Evolutionary conservation across 257 asterid species (phyloP), one percentile per base, ranked within the genome.

Genomic region (Anisodus tanguticus): DNA sequence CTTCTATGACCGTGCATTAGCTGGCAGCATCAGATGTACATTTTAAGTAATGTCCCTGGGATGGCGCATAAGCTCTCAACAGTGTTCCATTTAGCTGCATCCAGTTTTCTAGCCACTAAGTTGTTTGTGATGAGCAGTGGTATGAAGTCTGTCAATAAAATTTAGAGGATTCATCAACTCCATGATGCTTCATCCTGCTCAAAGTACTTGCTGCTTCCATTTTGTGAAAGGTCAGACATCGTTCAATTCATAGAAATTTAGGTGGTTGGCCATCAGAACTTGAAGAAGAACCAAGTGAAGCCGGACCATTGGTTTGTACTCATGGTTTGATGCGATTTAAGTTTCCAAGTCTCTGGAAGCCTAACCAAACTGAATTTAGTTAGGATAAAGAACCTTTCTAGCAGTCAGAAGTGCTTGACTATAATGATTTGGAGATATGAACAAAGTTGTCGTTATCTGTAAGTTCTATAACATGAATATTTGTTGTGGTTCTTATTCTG

Each of bases 281-380:
- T 71, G 74, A 31, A 67, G 74, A 71, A 71, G 58, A 71, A n/a
- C 80, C 80, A n/a, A 71, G 58, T n/a, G 80, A 71, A 41, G 55
- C 37, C 15, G 39, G 58, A 71, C 80, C 57, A n/a, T 45, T 71
- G 39, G 39, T 45, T 70, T 41, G 35, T 43, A 70, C 79, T 70
- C 16, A 43, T 43, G 16, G 55, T 70, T 70, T 43, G 57, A 43
- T 45, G 80, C 0, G 3, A n/a, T 45, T 71, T 71, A 45, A 45
- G 80, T n/a, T 43, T 71, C 35, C n/a, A 3, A 45, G 41, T 71
- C 80, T 71, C 39, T 19, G 58, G 39, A 71, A 43, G 57, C 10
- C 17, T 43, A 71, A 43, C 57, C 80, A 22, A 49, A 11, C 41
- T 10, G 39, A 72, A 72, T 49, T 72, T 19, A 45, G 39, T n/a